phyloP scores from a whole-genome alignment of 202 grass and related monocot genomes.

The Panicum virgatum region DNA sequence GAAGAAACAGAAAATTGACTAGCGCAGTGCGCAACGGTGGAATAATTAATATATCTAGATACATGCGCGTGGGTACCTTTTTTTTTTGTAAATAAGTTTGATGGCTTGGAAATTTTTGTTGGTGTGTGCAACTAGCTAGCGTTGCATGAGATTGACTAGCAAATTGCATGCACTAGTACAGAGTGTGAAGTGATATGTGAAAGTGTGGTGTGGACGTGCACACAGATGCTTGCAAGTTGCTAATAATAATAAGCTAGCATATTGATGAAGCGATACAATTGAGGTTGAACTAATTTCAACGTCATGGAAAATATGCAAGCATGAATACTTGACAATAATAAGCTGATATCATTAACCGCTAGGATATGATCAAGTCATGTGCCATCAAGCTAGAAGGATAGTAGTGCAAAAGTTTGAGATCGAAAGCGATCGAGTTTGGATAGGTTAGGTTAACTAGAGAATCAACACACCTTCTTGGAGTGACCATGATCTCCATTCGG shows the following conservation, averaged over 20 bases:
- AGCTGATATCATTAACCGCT: background rate
- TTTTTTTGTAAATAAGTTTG: background rate
- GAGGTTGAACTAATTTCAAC: background rate
- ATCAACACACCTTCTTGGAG: background rate
- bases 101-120: background rate
- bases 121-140: background rate
- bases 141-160: background rate
- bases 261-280: background rate
- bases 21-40: background rate
- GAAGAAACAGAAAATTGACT: constrained; percentile 23
- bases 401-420: background rate
- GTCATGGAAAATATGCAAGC: background rate
- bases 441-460: constrained; percentile 20
- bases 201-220: background rate
- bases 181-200: background rate
- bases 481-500: background rate
- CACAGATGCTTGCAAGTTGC: background rate
- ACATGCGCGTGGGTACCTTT: background rate
- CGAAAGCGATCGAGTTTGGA: background rate
- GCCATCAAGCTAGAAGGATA: background rate
- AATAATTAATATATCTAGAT: background rate
- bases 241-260: background rate
- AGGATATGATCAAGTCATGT: constrained; percentile 2
- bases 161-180: background rate
- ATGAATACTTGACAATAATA: background rate